Percentiles rank a stretch among this genome's conserved stretches.
Evolutionary conservation across 768 basidiomycete genomes (phyloP).

Genomic region (Amanita jacksonii): DNA sequence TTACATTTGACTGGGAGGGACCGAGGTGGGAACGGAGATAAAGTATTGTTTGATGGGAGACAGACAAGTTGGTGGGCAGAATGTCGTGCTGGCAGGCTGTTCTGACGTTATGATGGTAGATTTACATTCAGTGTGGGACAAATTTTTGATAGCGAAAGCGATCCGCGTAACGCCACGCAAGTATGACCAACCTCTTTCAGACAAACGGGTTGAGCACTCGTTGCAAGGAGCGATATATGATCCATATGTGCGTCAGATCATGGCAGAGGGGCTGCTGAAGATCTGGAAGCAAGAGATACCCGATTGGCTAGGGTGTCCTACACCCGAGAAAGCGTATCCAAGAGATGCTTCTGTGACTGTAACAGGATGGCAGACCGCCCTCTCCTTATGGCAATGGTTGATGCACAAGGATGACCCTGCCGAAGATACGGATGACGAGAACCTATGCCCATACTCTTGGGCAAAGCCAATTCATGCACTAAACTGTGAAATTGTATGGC

Average conservation of each 20-base stretch:
- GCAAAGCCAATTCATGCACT: constrained; percentile 59
- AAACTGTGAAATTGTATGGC: constrained; percentile 82
- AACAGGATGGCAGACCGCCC: too few relatives aligned
- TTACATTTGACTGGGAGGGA: constrained; percentile 85
- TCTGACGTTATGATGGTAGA: constrained; percentile 34
- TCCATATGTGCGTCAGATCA: constrained; percentile 75
- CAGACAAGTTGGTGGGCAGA: constrained; percentile 46
- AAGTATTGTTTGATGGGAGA: constrained; percentile 65
- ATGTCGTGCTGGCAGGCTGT: not conserved
- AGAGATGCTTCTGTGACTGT: constrained; percentile 15
- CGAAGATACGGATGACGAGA: constrained; percentile 38
- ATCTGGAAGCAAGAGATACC: constrained; percentile 54
- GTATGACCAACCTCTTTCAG: constrained; percentile 69
- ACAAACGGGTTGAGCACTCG: constrained; percentile 50
- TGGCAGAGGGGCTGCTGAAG: constrained; percentile 73
- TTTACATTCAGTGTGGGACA: constrained; percentile 86
- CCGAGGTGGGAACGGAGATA: constrained; percentile 77
- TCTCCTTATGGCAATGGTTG: constrained; percentile 17
- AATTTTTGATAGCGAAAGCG: constrained; percentile 69
- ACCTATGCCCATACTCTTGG: constrained; percentile 76
- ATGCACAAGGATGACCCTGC: constrained; percentile 7
- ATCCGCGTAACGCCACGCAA: constrained; percentile 65
- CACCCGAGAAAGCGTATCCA: not conserved
- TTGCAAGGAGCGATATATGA: constrained; percentile 81
- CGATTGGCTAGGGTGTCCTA: constrained; percentile 59